Conservation (phyloP, 176 grass and related monocot genomes). For the Metroxylon sagu region DNA sequence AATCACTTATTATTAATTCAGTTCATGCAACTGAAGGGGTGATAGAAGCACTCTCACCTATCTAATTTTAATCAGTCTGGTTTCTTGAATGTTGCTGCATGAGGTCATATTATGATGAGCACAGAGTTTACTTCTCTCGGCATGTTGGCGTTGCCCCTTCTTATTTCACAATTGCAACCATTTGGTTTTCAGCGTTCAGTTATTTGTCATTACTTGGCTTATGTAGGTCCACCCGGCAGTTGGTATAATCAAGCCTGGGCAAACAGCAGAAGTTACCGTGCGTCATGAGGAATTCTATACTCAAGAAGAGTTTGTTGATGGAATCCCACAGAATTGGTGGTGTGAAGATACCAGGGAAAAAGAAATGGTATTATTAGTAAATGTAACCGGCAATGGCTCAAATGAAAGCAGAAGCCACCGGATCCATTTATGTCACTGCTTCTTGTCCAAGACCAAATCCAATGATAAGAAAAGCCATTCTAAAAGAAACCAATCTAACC, state of each 20-base stretch:
- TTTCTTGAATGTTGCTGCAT: too few relatives aligned
- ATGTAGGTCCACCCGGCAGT: constrained; percentile 65
- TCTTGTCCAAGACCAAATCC: constrained; percentile 18
- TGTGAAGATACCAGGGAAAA: constrained; percentile 81
- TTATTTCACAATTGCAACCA: too few relatives aligned
- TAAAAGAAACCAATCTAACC: constrained; percentile 42
- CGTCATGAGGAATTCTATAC: constrained; percentile 80
- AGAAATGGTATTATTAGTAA: constrained; percentile 56
- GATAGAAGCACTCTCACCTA: too few relatives aligned
- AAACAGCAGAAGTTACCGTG: constrained; percentile 62
- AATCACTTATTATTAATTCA: too few relatives aligned
- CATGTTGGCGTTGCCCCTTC: too few relatives aligned
- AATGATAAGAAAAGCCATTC: constrained; percentile 25
- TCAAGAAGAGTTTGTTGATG: constrained; percentile 82
- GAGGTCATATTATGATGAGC: too few relatives aligned
- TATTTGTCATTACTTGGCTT: background rate
- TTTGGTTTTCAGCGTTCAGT: background rate
- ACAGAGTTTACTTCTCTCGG: too few relatives aligned
- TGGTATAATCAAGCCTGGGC: constrained; percentile 64
- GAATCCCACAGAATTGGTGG: constrained; percentile 89
- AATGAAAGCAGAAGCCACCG: constrained; percentile 46
- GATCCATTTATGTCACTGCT: constrained; percentile 59
- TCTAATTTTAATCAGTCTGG: too few relatives aligned
- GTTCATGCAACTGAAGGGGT: too few relatives aligned
- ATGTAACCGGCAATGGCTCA: constrained; percentile 55